Evolutionary conservation across 2,329 filamentous ascomycete species (phyloP), one percentile per base, ranked within the genome.

Genomic region (Aspergillus sp.): DNA sequence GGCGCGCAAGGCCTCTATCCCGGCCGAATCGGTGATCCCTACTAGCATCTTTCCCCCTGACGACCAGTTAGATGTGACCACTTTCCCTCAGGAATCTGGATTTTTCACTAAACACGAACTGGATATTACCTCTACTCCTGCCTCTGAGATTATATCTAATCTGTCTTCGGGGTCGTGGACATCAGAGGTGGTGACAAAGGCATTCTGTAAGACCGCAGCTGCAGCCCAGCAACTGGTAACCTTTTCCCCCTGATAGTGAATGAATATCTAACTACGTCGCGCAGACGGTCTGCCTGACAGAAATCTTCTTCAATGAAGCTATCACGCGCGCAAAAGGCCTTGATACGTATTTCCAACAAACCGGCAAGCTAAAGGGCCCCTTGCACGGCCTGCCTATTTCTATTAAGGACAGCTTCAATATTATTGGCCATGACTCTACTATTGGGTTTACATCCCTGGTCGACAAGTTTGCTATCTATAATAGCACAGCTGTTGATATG

Each of bases 261-360:
- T 4, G 1, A 19, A 3, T 3, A 19, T 19, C 19, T 19, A 19
- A 19, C 19, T 19, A 3, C 19, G 19, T 1, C 19, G 1, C 3
- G 3, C 19, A 19, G 82, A 85, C 82, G 41, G 86, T 86, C 60
- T 87, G 85, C 66, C 70, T 87, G 5, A 84, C 80, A 0, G 83
- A 86, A 61, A 79, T 81, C 21, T 77, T 86, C 55, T 84, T 85
- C 62, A 71, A 80, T 7, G 77, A 81, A 67, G 83, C 82, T 3
- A 73, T 85, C 46, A 68, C 75, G 31, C 74, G 75, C 37, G 83
- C 84, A 3, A 78, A 79, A 61, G 73, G 79, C 37, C 76, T 85
- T 0, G 84, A 87, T 65, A 73, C 79, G 0, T 76, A 84, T 57
- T 74, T 83, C 4, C 62, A 71, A 23, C 72, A 70, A 49, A 80